Percentiles rank a stretch among this genome's conserved stretches.
Conservation (phyloP, 257 asterid genomes). For the Solanum boliviense region DNA sequence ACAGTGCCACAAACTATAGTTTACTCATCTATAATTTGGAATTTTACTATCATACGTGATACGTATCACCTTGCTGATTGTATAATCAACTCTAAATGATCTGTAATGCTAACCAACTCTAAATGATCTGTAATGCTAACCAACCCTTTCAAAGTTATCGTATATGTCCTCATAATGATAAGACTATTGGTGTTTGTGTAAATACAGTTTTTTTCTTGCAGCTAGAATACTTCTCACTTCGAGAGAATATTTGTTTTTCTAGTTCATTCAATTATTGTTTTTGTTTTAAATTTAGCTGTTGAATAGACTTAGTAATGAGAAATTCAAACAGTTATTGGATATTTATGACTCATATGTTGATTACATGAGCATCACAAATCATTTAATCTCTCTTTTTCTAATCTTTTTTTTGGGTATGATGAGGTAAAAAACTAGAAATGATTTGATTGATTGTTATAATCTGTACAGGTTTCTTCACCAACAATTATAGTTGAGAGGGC, state of each 20-base stretch:
- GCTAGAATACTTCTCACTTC: not conserved
- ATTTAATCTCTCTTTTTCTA: not conserved
- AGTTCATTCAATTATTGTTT: not conserved
- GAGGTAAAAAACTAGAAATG: not conserved
- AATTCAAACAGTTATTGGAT: not conserved
- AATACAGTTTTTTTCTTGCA: not conserved
- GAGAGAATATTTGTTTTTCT: not conserved
- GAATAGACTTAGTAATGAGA: not conserved
- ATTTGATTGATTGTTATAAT: not conserved
- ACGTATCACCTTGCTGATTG: not conserved
- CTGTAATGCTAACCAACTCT: not conserved
- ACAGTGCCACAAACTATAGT: not conserved
- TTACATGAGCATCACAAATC: not conserved
- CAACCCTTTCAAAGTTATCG: not conserved
- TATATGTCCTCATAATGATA: not conserved
- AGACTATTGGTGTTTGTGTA: not conserved
- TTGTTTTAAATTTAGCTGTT: not conserved
- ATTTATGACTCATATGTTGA: not conserved
- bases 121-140: not conserved
- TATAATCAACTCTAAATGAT: not conserved
- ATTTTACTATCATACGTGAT: not conserved
- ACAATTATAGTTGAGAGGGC: conserved; percentile 96
- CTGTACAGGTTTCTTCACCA: conserved; percentile 87
- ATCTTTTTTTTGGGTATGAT: not conserved
- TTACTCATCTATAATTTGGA: not conserved